These are phyloP conservation scores for Geotrichum histeridarum DNA, from an alignment of 1,139 yeast species.

Conservation along the genomic window DNA sequence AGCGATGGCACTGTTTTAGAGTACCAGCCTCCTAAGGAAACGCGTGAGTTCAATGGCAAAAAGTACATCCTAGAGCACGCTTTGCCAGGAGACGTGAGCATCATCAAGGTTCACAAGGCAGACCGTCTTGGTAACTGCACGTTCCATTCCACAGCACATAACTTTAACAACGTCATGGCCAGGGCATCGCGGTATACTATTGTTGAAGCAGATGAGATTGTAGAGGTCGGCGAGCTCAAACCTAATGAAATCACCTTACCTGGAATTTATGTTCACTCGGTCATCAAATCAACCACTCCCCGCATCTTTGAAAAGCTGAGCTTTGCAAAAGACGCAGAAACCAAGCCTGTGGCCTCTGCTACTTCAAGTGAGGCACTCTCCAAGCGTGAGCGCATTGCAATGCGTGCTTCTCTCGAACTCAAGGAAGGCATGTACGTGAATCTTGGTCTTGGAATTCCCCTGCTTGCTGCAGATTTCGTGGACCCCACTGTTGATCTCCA, in stretches of 20 bases:
- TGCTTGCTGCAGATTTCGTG: slow-evolving; percentile 42
- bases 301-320: slow-evolving; percentile 40
- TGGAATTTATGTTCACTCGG: slow-evolving; percentile 40
- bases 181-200: slow-evolving; percentile 41
- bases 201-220: slow-evolving; percentile 45
- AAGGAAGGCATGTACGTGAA: slow-evolving; percentile 42
- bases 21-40: slow-evolving; percentile 39
- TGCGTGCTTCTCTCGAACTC: slow-evolving; percentile 44
- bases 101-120: slow-evolving; percentile 42
- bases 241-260: slow-evolving; percentile 44
- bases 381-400: slow-evolving; percentile 39
- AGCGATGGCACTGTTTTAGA: slow-evolving; percentile 38
- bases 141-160: slow-evolving; percentile 43
- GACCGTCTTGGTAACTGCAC: slow-evolving; percentile 44
- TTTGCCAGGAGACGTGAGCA: slow-evolving; percentile 42
- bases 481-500: slow-evolving; percentile 37
- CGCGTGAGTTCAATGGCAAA: slow-evolving; percentile 39
- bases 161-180: slow-evolving; percentile 43
- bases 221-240: slow-evolving; percentile 40
- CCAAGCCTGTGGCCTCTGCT: slow-evolving; percentile 16
- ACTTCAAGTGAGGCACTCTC: slow-evolving; percentile 17
- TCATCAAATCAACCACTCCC: slow-evolving; percentile 38
- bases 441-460: slow-evolving; percentile 47
- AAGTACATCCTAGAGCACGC: slow-evolving; percentile 42
- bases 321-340: slow-evolving; percentile 24